Evolutionary conservation across 2,329 filamentous ascomycete genomes (phyloP).

Genomic region (Bipolaris gigantea): DNA sequence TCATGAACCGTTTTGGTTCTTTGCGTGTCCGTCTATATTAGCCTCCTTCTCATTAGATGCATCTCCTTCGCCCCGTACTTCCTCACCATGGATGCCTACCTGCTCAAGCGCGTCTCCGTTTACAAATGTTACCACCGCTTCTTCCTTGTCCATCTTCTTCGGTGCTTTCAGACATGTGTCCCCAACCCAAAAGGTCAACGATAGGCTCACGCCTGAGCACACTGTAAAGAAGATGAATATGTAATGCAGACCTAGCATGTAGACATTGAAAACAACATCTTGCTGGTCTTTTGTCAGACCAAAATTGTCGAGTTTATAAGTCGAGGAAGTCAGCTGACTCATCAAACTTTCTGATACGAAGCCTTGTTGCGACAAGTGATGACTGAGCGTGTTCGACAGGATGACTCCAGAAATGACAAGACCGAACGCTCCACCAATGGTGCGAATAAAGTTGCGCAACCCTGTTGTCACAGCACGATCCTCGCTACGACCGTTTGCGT

Average conservation of each 20-base stretch:
- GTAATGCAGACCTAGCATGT: slow-evolving; percentile 24
- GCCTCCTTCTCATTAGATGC: neutral
- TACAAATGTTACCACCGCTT: neutral
- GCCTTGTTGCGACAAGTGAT: slow-evolving; percentile 7
- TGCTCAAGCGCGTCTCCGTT: neutral
- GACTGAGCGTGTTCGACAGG: slow-evolving; percentile 22
- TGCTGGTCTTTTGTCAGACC: slow-evolving; percentile 14
- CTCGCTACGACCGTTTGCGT: slow-evolving; percentile 53
- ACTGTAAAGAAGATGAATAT: slow-evolving; percentile 26
- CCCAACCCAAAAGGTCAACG: slow-evolving; percentile 24
- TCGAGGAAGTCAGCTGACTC: slow-evolving; percentile 24
- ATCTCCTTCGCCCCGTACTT: neutral
- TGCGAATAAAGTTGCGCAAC: slow-evolving; percentile 64
- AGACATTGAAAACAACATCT: slow-evolving; percentile 14
- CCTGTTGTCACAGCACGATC: slow-evolving; percentile 65
- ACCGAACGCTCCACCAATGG: slow-evolving; percentile 61
- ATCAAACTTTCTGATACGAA: slow-evolving; percentile 18
- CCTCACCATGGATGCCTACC: neutral
- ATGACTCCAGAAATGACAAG: slow-evolving; percentile 52
- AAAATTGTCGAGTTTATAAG: slow-evolving; percentile 19
- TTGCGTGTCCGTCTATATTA: neutral
- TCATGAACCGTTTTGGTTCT: neutral
- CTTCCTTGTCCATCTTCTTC: slow-evolving; percentile 23
- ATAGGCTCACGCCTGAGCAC: slow-evolving; percentile 19
- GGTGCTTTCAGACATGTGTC: slow-evolving; percentile 25